These are phyloP conservation scores for Neopestalotiopsis sp. DNA, from an alignment of 2,329 filamentous ascomycete genomes.

Conservation along the genomic window DNA sequence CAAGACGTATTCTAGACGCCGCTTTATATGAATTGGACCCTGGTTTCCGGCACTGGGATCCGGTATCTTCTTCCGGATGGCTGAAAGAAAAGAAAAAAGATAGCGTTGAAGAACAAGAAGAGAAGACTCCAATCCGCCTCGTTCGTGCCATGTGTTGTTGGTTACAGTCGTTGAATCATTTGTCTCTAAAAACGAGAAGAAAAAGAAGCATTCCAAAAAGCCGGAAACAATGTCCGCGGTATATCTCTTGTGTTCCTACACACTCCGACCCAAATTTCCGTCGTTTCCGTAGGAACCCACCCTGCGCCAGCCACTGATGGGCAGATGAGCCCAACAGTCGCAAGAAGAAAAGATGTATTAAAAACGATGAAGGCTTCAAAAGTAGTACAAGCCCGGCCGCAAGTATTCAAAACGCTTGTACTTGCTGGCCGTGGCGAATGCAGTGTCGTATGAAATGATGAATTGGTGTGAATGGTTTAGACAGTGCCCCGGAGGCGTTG, in stretches of 20 bases:
- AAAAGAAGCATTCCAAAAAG: constrained; percentile 13
- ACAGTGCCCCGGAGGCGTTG: constrained; percentile 62
- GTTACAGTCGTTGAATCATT: constrained; percentile 14
- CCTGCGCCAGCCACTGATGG: constrained; percentile 8
- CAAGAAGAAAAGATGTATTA: constrained; percentile 17
- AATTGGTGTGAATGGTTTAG: constrained; percentile 31
- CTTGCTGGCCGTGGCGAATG: constrained; percentile 24
- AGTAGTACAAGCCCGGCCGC: background rate
- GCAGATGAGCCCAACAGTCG: background rate
- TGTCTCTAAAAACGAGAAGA: constrained; percentile 10
- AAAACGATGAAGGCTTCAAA: constrained; percentile 24
- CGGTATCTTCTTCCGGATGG: background rate
- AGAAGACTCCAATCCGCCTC: constrained; percentile 13
- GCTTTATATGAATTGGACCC: background rate
- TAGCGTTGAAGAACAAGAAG: background rate
- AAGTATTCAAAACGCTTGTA: constrained; percentile 9
- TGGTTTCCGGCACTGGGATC: constrained; percentile 4
- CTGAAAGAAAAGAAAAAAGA: background rate
- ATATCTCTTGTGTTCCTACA: constrained; percentile 6
- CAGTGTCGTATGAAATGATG: constrained; percentile 16
- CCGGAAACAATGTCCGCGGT: constrained; percentile 12
- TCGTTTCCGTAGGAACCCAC: constrained; percentile 10
- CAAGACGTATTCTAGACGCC: constrained; percentile 4
- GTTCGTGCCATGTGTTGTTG: constrained; percentile 5
- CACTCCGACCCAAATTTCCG: background rate